Evolutionary conservation across 169 alveolate genomes (phyloP).

Genomic region (Eimeria zaria): DNA sequence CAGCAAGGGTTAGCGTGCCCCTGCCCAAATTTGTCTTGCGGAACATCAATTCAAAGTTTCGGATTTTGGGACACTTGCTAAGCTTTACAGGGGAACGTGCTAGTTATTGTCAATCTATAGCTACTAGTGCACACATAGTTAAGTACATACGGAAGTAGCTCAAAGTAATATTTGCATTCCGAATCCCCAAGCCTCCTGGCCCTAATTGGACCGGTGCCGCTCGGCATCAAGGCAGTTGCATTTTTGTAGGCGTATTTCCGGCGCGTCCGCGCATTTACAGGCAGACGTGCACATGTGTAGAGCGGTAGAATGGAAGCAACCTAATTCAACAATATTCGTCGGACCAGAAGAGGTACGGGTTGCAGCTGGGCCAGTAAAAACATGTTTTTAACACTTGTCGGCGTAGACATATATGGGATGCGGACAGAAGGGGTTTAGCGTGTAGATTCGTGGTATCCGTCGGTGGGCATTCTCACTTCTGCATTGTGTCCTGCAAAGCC

Average conservation of each 20-base stretch:
- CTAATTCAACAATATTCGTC: not conserved
- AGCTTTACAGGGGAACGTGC: not conserved
- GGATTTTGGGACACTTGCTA: constrained; percentile 17
- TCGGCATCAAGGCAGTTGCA: not conserved
- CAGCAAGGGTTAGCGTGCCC: not conserved
- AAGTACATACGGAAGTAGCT: not conserved
- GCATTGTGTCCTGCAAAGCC: not conserved
- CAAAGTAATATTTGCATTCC: not conserved
- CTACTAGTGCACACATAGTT: not conserved
- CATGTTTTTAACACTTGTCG: not conserved
- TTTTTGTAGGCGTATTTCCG: not conserved
- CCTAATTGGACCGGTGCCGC: not conserved
- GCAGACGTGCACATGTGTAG: not conserved
- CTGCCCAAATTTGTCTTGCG: not conserved
- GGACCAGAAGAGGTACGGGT: not conserved
- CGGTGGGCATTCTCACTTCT: not conserved
- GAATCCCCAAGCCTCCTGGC: not conserved
- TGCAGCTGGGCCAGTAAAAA: not conserved
- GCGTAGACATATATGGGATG: no score
- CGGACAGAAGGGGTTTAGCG: no score
- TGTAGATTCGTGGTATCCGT: not conserved
- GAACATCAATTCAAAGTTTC: constrained; percentile 8
- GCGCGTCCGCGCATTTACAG: not conserved
- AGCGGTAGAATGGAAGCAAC: not conserved
- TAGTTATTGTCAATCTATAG: not conserved